Percentiles rank a stretch among this genome's conserved stretches.
These are phyloP conservation scores for Jaminaea rosea DNA, from an alignment of 1,284 basidiomycete species.

Conservation along the genomic window DNA sequence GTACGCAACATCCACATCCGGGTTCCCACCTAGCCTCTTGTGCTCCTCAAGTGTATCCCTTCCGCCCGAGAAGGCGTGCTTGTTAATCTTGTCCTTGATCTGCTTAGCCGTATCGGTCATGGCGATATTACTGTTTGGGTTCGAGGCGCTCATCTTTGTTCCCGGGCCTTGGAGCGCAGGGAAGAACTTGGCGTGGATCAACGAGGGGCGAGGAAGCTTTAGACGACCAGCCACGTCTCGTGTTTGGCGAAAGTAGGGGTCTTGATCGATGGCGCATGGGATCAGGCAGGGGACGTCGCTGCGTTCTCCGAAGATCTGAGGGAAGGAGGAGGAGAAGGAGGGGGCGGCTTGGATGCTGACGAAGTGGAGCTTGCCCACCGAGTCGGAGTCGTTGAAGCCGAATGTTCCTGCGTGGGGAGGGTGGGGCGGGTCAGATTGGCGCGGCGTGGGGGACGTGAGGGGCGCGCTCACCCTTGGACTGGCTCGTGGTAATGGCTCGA, in stretches of 20 bases:
- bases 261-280: conserved; percentile 96
- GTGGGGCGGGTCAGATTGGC: not conserved
- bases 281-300: conserved; percentile 85
- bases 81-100: conserved; percentile 97
- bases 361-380: conserved; percentile 96
- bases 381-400: conserved; percentile 60
- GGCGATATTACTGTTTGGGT: conserved; percentile 80
- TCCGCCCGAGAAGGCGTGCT: conserved; percentile 51
- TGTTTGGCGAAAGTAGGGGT: conserved; percentile 86
- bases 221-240: conserved; percentile 87
- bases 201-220: conserved; percentile 87
- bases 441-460: too few relatives aligned
- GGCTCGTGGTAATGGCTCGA: conserved; percentile 82
- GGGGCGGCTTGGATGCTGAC: conserved; percentile 94
- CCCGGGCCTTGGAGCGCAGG: conserved; percentile 94
- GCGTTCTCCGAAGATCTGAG: conserved; percentile 83
- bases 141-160: conserved; percentile 97
- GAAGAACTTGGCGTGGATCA: conserved; percentile 95
- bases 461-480: conserved; percentile 90
- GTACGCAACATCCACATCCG: conserved; percentile 91
- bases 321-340: conserved; percentile 96
- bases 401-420: not conserved
- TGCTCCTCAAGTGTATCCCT: conserved; percentile 88
- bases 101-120: conserved; percentile 88
- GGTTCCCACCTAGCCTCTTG: conserved; percentile 73